Evolutionary conservation across 257 asterid species (phyloP).

Genomic region (Linaria vulgaris): DNA sequence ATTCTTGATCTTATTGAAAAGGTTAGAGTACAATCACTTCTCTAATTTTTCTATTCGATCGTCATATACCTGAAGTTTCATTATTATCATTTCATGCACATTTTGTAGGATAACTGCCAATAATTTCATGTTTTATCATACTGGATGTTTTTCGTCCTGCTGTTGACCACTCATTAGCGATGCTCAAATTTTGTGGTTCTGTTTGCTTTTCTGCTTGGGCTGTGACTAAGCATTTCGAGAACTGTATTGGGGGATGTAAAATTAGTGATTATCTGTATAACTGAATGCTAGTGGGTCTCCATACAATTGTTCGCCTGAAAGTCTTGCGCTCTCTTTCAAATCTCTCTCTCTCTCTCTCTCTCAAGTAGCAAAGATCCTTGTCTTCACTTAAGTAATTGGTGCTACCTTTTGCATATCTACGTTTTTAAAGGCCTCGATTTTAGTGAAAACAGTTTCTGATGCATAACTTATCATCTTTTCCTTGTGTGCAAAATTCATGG

Average conservation of each 20-base stretch:
- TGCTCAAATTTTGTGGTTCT: conserved; percentile 1
- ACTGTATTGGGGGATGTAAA: conserved; percentile 1
- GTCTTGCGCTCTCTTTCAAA: background rate
- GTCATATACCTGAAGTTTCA: background rate
- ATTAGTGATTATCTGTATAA: background rate
- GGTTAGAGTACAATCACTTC: conserved; percentile 39
- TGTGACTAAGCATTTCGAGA: background rate
- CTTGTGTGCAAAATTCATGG: conserved; percentile 5
- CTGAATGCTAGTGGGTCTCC: background rate
- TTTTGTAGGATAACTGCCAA: conserved; percentile 1
- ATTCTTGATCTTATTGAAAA: conserved; percentile 93
- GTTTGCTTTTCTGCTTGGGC: background rate
- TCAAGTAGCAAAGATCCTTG: background rate
- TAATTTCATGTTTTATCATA: background rate
- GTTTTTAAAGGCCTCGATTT: background rate
- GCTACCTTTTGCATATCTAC: background rate
- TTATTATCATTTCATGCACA: background rate
- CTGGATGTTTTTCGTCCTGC: conserved; percentile 4
- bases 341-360: background rate
- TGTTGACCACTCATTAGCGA: background rate
- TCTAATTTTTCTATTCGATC: background rate
- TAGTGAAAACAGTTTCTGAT: background rate
- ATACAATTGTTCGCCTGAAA: background rate
- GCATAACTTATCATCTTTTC: background rate
- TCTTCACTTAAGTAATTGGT: background rate